A percentile compares a stretch with the other conserved stretches of the same genome.
Conservation (phyloP, 2,329 filamentous ascomycete genomes). For the Alternaria gansuensis region DNA sequence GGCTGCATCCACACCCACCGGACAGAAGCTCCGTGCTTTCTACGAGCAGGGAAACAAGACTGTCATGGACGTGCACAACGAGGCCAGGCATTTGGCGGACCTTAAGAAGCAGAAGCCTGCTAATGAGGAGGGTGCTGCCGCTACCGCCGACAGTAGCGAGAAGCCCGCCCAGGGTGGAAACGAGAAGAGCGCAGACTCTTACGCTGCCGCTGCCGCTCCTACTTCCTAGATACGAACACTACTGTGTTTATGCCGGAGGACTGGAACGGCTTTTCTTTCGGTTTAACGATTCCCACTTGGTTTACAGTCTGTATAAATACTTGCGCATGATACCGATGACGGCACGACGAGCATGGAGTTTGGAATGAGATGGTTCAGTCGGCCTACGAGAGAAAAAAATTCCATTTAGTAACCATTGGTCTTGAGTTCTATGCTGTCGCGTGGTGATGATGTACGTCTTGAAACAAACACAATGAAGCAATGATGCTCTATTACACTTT, state of each 20-base stretch:
- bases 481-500: not conserved
- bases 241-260: not conserved
- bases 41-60: slow-evolving; percentile 87
- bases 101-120: slow-evolving; percentile 69
- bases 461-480: not conserved
- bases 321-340: slow-evolving; percentile 18
- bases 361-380: slow-evolving; percentile 5
- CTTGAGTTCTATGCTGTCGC: not conserved
- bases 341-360: slow-evolving; percentile 18
- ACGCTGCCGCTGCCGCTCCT: slow-evolving; percentile 25
- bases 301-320: slow-evolving; percentile 24
- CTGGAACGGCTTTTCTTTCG: slow-evolving; percentile 5
- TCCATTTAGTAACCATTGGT: slow-evolving; percentile 4
- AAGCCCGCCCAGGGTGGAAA: slow-evolving; percentile 46
- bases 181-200: slow-evolving; percentile 26
- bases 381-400: slow-evolving; percentile 5
- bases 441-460: not conserved
- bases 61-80: slow-evolving; percentile 90
- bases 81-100: slow-evolving; percentile 87
- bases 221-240: slow-evolving; percentile 15
- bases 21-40: slow-evolving; percentile 86
- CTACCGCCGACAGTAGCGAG: slow-evolving; percentile 56
- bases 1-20: slow-evolving; percentile 84
- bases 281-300: slow-evolving; percentile 26
- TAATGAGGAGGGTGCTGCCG: slow-evolving; percentile 52